A percentile compares a stretch with the other conserved stretches of the same genome.
phyloP scores from a whole-genome alignment of 768 basidiomycete genomes.

The Galerina marginata region DNA sequence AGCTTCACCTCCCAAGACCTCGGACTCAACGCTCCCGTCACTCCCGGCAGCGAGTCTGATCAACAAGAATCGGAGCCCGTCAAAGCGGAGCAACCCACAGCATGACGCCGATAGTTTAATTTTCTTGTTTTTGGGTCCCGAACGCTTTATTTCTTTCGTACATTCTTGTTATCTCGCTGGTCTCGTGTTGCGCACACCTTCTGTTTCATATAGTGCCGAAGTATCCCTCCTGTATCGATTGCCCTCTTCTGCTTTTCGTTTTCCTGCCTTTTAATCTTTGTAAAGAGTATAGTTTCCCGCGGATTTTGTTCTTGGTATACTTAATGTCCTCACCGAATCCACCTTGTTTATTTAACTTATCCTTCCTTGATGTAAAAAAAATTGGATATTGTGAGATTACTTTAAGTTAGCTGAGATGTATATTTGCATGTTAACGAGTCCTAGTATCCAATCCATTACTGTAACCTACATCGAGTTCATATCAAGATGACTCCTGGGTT shows the following conservation, averaged over 20 bases:
- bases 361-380: slow-evolving; percentile 8
- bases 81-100: slow-evolving; percentile 63
- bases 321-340: slow-evolving; percentile 31
- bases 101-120: slow-evolving; percentile 30
- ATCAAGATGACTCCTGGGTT: slow-evolving; percentile 15
- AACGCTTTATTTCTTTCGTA: slow-evolving; percentile 23
- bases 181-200: slow-evolving; percentile 22
- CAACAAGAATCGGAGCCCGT: slow-evolving; percentile 65
- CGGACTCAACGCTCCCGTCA: slow-evolving; percentile 56
- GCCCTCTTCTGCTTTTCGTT: slow-evolving; percentile 25
- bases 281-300: slow-evolving; percentile 28
- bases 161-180: slow-evolving; percentile 26
- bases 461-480: neutral
- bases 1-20: slow-evolving; percentile 73
- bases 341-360: slow-evolving; percentile 34
- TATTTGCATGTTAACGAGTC: slow-evolving; percentile 6
- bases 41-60: slow-evolving; percentile 64
- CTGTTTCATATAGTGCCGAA: slow-evolving; percentile 28
- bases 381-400: slow-evolving; percentile 15
- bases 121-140: slow-evolving; percentile 27
- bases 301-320: slow-evolving; percentile 44
- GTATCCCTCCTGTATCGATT: slow-evolving; percentile 33
- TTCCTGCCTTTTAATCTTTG: slow-evolving; percentile 44
- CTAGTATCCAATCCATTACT: slow-evolving; percentile 8
- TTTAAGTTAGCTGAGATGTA: slow-evolving; percentile 13